These are phyloP conservation scores for Penicillium sp. DNA, from an alignment of 2,329 filamentous ascomycete genomes.

Conservation along the genomic window DNA sequence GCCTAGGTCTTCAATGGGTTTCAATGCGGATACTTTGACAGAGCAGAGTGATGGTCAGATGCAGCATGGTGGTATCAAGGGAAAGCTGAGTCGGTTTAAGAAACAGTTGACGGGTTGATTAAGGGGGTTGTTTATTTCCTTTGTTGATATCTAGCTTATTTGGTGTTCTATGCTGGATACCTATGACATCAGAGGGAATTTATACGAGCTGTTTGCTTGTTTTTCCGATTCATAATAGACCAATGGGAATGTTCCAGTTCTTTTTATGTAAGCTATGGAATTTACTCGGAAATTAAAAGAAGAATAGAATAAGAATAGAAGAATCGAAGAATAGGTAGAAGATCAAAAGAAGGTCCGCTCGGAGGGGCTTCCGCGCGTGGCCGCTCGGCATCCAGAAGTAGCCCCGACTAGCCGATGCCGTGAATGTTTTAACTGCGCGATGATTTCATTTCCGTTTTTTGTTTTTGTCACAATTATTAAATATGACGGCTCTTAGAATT, in stretches of 20 bases:
- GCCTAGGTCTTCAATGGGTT: background rate
- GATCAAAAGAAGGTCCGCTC: conserved; percentile 24
- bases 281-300: background rate
- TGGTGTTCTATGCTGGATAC: background rate
- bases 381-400: conserved; percentile 15
- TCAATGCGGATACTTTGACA: background rate
- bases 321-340: conserved; percentile 8
- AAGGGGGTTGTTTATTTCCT: background rate
- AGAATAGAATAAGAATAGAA: background rate
- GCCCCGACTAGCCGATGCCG: conserved; percentile 5
- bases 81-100: background rate
- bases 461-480: background rate
- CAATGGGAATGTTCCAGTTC: background rate
- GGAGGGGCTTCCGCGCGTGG: background rate
- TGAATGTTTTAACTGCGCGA: conserved; percentile 9
- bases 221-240: background rate
- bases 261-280: too few species aligned
- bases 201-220: background rate
- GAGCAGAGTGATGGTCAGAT: background rate
- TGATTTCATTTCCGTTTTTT: background rate
- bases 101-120: background rate
- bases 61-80: background rate
- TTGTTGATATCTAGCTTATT: background rate
- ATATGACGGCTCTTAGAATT: conserved; percentile 29
- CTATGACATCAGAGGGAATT: background rate